Evolutionary conservation across 495 filamentous ascomycete species (phyloP).

Genomic region (Neurospora tetrasperma): DNA sequence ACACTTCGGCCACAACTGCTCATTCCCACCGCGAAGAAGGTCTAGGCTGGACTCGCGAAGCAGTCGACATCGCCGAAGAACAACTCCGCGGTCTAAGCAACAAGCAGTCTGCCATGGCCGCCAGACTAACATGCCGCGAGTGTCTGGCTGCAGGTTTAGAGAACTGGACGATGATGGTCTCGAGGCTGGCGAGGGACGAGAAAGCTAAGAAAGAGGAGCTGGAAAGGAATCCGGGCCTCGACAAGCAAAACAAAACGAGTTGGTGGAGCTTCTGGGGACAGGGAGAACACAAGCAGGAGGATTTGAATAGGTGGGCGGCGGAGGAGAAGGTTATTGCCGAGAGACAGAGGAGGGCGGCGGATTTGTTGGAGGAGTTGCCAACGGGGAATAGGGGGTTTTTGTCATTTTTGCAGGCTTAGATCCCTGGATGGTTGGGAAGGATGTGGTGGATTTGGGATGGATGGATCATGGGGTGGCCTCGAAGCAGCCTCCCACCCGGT

Average conservation of each 20-base stretch:
- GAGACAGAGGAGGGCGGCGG: slow-evolving; percentile 30
- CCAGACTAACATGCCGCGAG: slow-evolving; percentile 52
- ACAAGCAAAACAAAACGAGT: slow-evolving; percentile 7
- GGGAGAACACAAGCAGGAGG: slow-evolving; percentile 14
- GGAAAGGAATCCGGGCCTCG: neutral
- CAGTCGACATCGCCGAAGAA: slow-evolving; percentile 54
- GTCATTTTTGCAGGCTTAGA: slow-evolving; percentile 31
- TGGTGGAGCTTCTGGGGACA: slow-evolving; percentile 43
- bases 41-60: slow-evolving; percentile 75
- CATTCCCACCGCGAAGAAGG: slow-evolving; percentile 47
- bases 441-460: neutral
- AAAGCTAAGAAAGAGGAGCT: slow-evolving; percentile 25
- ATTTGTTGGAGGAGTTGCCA: slow-evolving; percentile 38
- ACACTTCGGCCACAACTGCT: slow-evolving; percentile 22
- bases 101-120: slow-evolving; percentile 7
- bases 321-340: slow-evolving; percentile 45
- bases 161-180: slow-evolving; percentile 69
- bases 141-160: slow-evolving; percentile 60
- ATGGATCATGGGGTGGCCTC: neutral
- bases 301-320: slow-evolving; percentile 34
- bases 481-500: neutral
- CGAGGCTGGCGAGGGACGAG: slow-evolving; percentile 44
- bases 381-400: slow-evolving; percentile 23
- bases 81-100: slow-evolving; percentile 30
- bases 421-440: neutral